Conservation (phyloP, 169 alveolate species). For the Cryptosporidium sp. region DNA sequence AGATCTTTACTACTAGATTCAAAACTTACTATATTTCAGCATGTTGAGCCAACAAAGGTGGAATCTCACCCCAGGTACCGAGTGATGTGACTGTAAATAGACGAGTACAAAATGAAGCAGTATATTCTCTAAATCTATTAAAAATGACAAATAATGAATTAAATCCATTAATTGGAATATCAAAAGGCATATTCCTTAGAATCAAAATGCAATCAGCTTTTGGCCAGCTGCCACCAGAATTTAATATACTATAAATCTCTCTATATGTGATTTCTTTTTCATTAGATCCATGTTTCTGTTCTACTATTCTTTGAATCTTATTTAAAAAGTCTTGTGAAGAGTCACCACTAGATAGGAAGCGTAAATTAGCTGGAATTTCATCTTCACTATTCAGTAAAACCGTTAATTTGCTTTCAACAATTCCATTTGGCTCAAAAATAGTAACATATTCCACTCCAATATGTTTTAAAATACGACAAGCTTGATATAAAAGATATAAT, state of each 20-base stretch:
- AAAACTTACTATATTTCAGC: constrained; percentile 70
- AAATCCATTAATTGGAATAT: constrained; percentile 45
- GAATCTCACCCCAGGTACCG: constrained; percentile 70
- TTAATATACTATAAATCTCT: constrained; percentile 25
- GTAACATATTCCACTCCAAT: constrained; percentile 57
- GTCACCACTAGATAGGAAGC: constrained; percentile 42
- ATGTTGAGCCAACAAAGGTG: constrained; percentile 33
- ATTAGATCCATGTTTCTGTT: neutral
- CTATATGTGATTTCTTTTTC: constrained; percentile 30
- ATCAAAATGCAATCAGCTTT: constrained; percentile 51
- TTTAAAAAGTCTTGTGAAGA: constrained; percentile 43
- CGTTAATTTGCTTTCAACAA: constrained; percentile 26
- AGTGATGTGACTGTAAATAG: constrained; percentile 23
- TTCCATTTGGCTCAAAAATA: constrained; percentile 66
- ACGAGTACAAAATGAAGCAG: constrained; percentile 27
- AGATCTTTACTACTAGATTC: neutral
- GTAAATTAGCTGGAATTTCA: constrained; percentile 29
- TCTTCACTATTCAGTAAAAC: constrained; percentile 14
- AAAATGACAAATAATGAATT: constrained; percentile 5
- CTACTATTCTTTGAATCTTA: constrained; percentile 40
- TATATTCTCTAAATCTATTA: constrained; percentile 34
- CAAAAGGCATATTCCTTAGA: constrained; percentile 60
- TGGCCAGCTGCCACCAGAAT: constrained; percentile 73
- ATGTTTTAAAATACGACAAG: constrained; percentile 23
- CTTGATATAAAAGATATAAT: constrained; percentile 19